Evolutionary conservation across 345 rosid species (phyloP).

Genomic region (Salix koriyanagi): DNA sequence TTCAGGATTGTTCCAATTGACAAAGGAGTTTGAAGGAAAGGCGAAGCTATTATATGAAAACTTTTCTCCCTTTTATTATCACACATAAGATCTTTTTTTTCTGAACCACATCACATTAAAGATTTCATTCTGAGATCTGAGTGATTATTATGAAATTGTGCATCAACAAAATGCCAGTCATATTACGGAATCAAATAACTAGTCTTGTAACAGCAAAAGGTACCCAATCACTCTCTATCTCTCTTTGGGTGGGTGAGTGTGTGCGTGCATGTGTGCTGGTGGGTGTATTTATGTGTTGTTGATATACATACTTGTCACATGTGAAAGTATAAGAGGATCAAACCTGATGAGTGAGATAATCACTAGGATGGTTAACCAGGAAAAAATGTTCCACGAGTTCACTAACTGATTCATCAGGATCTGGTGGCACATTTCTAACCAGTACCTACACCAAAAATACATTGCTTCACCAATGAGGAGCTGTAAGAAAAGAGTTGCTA

Average conservation of each 20-base stretch:
- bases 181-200: neutral
- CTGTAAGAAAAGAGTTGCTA: neutral
- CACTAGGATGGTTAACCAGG: slow-evolving; percentile 82
- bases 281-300: neutral
- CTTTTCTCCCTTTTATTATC: neutral
- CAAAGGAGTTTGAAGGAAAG: neutral
- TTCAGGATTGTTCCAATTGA: neutral
- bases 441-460: slow-evolving; percentile 51
- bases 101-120: neutral
- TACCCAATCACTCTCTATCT: no score
- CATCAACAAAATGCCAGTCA: neutral
- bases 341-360: slow-evolving; percentile 85
- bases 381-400: slow-evolving; percentile 88
- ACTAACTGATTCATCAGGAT: slow-evolving; percentile 79
- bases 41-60: neutral
- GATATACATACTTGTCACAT: neutral
- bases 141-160: neutral
- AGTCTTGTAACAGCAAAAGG: neutral
- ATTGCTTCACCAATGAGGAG: slow-evolving; percentile 1
- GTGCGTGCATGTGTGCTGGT: neutral
- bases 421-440: slow-evolving; percentile 83
- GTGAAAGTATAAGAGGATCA: slow-evolving; percentile 8
- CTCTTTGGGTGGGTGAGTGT: no score
- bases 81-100: neutral
- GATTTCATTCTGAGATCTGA: neutral